Base-by-base conservation (phyloP, 768 basidiomycete species). In the Fistulinella prunicolor region DNA sequence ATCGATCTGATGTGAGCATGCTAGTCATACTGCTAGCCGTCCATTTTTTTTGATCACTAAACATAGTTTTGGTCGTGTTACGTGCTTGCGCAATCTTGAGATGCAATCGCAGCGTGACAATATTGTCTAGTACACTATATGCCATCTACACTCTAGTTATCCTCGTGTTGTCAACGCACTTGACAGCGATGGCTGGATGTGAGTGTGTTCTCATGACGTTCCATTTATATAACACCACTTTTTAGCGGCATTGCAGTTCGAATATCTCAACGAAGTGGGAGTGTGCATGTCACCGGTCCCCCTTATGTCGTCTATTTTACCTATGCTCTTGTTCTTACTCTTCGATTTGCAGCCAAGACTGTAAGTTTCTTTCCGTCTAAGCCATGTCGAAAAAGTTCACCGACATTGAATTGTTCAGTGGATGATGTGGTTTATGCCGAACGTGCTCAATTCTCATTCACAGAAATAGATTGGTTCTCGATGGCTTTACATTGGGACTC, bases 1-100 rank as follows among this genome's bases (percentile, higher is more conserved):
- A 32, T 49, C 60, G 0, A 54, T 65, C 14, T 60, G 61, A 9
- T 40, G 61, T 62, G 30, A 50, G 61, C 13, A 32, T 52, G 17
- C 28, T 7, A 21, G 30, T 32, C 6, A 6, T n/a, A 3, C 1
- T 8, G n/a, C 29, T 4, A 24, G 34, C 2, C 30, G 14, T 26
- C 17, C 30, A n/a, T 24, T 28, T 34, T 17, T 41, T 17, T n/a
- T n/a, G n/a, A 48, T 16, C 3, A 6, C 12, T 0, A 16, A 14
- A 17, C 19, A 1, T 19, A 67, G 64, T 65, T 17, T 44, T 65
- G 32, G 55, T 65, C 8, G 47, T 49, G 16, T 41, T 63, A 38
- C 58, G 64, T 3, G 50, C 56, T 10, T 65, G 61, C 38, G 64
- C 61, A 14, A 55, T 65, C 28, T 34, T 55, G 44, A 44, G 58